These are phyloP conservation scores for Fusarium sarcochroum DNA, from an alignment of 2,329 filamentous ascomycete species.

Conservation along the genomic window DNA sequence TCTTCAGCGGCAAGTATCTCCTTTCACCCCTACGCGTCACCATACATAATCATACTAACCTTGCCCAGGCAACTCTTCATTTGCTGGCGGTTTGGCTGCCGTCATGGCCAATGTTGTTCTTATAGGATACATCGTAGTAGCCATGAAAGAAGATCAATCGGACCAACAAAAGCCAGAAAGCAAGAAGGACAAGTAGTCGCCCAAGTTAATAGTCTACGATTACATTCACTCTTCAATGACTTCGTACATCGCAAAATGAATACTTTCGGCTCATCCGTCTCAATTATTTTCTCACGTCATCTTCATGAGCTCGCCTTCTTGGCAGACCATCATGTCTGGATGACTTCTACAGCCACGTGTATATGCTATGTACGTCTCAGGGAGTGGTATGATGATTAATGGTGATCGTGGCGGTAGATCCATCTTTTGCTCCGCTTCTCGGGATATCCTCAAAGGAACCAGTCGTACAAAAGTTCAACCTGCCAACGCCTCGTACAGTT, in stretches of 20 bases:
- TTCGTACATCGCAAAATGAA: background rate
- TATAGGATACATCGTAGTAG: slow-evolving; percentile 90
- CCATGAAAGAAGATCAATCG: slow-evolving; percentile 83
- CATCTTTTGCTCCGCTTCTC: slow-evolving; percentile 35
- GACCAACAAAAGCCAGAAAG: slow-evolving; percentile 60
- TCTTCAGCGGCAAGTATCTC: slow-evolving; percentile 77
- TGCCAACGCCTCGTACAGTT: slow-evolving; percentile 48
- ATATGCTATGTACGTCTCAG: slow-evolving; percentile 47
- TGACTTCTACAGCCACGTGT: slow-evolving; percentile 46
- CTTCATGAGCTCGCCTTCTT: slow-evolving; percentile 25
- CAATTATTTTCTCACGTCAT: slow-evolving; percentile 41
- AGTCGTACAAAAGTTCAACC: slow-evolving; percentile 37
- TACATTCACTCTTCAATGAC: slow-evolving; percentile 6
- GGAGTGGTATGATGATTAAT: slow-evolving; percentile 48
- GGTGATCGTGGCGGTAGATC: slow-evolving; percentile 44
- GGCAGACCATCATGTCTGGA: slow-evolving; percentile 25
- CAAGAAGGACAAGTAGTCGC: slow-evolving; percentile 64
- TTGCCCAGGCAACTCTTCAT: slow-evolving; percentile 84
- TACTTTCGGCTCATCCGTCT: slow-evolving; percentile 18
- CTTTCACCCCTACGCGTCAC: slow-evolving; percentile 8
- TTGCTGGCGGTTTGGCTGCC: slow-evolving; percentile 86
- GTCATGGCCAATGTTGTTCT: slow-evolving; percentile 93
- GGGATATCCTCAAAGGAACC: slow-evolving; percentile 27
- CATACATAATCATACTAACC: slow-evolving; percentile 22
- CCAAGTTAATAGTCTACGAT: background rate